Evolutionary conservation across 2,329 filamentous ascomycete genomes (phyloP).

Genomic region (Scortechinia acanthostroma): DNA sequence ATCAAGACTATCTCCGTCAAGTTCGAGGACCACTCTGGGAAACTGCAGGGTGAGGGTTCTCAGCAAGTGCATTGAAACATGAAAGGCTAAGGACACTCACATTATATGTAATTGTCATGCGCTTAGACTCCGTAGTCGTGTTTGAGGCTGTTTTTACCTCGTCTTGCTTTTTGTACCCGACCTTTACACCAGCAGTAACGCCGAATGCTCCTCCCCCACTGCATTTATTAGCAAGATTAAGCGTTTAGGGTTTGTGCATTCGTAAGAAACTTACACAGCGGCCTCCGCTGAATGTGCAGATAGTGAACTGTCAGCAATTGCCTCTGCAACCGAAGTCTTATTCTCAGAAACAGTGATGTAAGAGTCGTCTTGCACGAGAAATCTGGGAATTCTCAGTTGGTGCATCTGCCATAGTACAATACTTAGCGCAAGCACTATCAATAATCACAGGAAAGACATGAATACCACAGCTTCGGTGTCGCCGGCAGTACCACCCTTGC

Average conservation of each 20-base stretch:
- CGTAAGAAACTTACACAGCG: neutral
- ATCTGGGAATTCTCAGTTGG: neutral
- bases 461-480: too few relatives aligned
- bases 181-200: neutral
- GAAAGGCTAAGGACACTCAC: neutral
- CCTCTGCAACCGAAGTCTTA: neutral
- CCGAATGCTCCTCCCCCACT: neutral
- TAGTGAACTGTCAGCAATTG: neutral
- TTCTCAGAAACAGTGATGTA: neutral
- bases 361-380: neutral
- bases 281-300: neutral
- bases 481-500: too few relatives aligned
- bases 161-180: neutral
- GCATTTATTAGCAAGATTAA: neutral
- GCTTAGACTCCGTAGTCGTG: neutral
- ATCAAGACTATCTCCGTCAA: neutral
- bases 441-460: too few relatives aligned
- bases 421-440: too few relatives aligned
- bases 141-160: neutral
- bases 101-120: neutral
- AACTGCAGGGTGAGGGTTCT: too few relatives aligned
- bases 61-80: neutral
- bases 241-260: neutral
- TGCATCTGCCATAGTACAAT: too few relatives aligned
- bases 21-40: neutral